These are phyloP conservation scores for Exophiala bonariae DNA, from an alignment of 2,329 filamentous ascomycete species.

Conservation along the genomic window DNA sequence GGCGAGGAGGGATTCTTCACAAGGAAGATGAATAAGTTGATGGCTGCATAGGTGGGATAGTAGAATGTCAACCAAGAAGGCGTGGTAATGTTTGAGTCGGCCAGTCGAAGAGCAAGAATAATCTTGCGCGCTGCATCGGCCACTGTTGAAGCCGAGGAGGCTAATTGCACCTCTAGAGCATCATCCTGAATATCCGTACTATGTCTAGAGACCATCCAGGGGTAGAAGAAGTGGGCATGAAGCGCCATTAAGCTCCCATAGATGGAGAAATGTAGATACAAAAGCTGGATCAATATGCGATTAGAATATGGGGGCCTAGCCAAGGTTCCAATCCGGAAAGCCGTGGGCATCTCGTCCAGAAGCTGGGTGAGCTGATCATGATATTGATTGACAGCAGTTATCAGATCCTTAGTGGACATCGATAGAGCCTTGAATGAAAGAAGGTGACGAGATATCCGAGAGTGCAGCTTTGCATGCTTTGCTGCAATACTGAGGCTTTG, in stretches of 20 bases:
- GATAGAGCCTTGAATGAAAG: constrained; percentile 9
- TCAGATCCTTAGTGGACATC: constrained; percentile 5
- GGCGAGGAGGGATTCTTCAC: constrained; percentile 5
- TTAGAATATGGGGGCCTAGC: constrained; percentile 2
- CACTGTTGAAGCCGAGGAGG: constrained; percentile 1
- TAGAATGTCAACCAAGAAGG: constrained; percentile 14
- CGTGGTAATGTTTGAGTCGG: constrained; percentile 2
- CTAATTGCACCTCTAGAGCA: constrained; percentile 4
- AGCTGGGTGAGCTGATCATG: constrained; percentile 6
- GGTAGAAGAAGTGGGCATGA: constrained; percentile 16
- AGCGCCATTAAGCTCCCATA: constrained; percentile 11
- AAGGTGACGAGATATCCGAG: constrained; percentile 4
- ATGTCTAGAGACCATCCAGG: constrained; percentile 9
- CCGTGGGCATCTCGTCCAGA: constrained; percentile 3
- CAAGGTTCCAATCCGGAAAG: constrained; percentile 3
- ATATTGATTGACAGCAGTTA: constrained; percentile 2
- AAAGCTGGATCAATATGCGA: not conserved
- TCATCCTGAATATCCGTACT: not conserved
- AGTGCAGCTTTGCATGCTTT: constrained; percentile 2
- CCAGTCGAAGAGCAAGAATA: constrained; percentile 8
- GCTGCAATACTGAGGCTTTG: not conserved
- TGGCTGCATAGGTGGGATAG: constrained; percentile 11
- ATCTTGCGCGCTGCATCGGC: constrained; percentile 13
- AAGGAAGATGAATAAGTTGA: constrained; percentile 13
- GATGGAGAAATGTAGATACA: constrained; percentile 14